These are phyloP conservation scores for Aspergillus chevalieri DNA, from an alignment of 2,329 filamentous ascomycete genomes.

Conservation along the genomic window DNA sequence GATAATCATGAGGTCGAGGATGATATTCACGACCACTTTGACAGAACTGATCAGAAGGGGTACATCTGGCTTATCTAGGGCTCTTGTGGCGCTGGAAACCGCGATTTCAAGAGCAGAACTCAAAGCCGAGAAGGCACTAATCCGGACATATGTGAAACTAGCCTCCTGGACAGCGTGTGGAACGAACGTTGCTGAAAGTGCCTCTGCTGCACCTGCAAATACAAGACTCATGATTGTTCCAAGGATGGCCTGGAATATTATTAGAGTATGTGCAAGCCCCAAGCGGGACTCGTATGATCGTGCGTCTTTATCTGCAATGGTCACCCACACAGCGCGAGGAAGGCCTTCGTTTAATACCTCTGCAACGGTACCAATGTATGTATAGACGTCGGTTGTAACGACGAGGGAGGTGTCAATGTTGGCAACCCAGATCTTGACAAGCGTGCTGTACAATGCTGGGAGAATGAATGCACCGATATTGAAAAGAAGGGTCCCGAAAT, in stretches of 20 bases:
- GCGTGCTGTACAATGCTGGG: neutral
- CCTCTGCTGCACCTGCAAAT: constrained; percentile 50
- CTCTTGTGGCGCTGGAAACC: constrained; percentile 55
- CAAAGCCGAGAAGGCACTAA: constrained; percentile 58
- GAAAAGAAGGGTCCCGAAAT: neutral
- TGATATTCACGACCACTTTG: constrained; percentile 62
- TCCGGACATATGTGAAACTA: constrained; percentile 59
- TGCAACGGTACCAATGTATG: constrained; percentile 61
- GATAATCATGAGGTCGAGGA: constrained; percentile 60
- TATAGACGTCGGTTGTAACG: constrained; percentile 61
- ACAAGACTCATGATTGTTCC: constrained; percentile 56
- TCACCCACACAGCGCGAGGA: constrained; percentile 60
- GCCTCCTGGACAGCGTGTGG: constrained; percentile 51
- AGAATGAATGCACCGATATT: neutral
- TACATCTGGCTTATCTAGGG: constrained; percentile 64
- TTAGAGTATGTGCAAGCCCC: constrained; percentile 55
- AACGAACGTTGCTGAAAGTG: constrained; percentile 58
- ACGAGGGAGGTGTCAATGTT: constrained; percentile 59
- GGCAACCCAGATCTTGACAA: constrained; percentile 55
- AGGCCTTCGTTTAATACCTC: constrained; percentile 69
- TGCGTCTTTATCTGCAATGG: constrained; percentile 60
- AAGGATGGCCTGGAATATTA: constrained; percentile 49
- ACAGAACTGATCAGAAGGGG: constrained; percentile 59
- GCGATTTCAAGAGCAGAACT: constrained; percentile 59
- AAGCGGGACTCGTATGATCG: constrained; percentile 49